Conservation (phyloP, 2,329 filamentous ascomycete genomes). For the Paramyrothecium roridum region DNA sequence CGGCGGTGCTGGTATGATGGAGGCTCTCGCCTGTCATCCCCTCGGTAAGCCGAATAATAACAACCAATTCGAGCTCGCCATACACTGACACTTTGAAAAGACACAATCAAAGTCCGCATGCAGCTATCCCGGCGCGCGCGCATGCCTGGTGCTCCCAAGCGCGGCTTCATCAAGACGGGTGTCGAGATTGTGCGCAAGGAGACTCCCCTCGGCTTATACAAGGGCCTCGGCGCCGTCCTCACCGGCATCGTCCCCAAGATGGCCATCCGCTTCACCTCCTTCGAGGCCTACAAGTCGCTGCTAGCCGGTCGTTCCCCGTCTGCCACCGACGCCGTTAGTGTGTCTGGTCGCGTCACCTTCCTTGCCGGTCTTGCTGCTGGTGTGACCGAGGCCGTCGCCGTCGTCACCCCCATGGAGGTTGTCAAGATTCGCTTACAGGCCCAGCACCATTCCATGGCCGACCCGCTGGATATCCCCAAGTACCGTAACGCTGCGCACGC, state of each 20-base stretch:
- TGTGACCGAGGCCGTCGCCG: conserved; percentile 92
- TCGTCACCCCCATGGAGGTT: conserved; percentile 98
- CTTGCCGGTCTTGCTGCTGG: conserved; percentile 83
- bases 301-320: conserved; percentile 57
- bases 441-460: conserved; percentile 96
- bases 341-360: conserved; percentile 69
- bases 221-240: conserved; percentile 93
- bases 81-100: conserved; percentile 35
- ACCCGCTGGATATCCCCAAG: conserved; percentile 93
- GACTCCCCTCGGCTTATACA: conserved; percentile 91
- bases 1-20: conserved; percentile 98
- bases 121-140: conserved; percentile 87
- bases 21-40: conserved; percentile 92
- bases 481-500: conserved; percentile 89
- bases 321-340: conserved; percentile 50
- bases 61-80: not conserved
- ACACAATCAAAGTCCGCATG: conserved; percentile 99
- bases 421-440: conserved; percentile 98
- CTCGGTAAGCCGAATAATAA: conserved; percentile 68
- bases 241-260: conserved; percentile 98
- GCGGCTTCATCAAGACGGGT: conserved; percentile 86
- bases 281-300: conserved; percentile 89
- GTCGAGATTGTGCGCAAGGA: conserved; percentile 83
- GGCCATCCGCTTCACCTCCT: conserved; percentile 98
- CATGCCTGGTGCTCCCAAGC: conserved; percentile 77